Evolutionary conservation across 768 basidiomycete genomes (phyloP).

Genomic region (Multifurca ochricompacta): DNA sequence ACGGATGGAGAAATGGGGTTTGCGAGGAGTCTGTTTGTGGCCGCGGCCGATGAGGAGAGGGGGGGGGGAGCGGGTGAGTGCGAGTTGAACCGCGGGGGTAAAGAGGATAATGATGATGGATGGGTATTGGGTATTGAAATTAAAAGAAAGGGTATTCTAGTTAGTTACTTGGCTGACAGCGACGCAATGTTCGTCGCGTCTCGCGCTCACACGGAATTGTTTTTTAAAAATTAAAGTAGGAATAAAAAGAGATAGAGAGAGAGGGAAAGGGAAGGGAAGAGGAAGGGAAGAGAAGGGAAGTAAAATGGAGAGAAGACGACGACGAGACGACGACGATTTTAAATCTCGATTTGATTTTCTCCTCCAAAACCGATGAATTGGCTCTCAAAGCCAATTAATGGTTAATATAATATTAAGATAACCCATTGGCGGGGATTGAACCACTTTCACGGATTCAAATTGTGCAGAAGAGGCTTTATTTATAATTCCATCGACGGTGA

Average conservation of each 20-base stretch:
- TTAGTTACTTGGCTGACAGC: too few relatives aligned
- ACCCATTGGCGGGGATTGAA: constrained; percentile 14
- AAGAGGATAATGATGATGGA: not conserved
- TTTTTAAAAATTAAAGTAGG: not conserved
- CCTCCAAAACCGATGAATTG: not conserved
- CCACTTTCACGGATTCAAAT: constrained; percentile 17
- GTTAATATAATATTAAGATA: constrained; percentile 9
- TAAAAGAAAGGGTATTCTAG: too few relatives aligned
- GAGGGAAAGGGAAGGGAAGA: too few relatives aligned
- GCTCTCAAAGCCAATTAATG: not conserved
- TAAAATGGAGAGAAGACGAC: too few relatives aligned
- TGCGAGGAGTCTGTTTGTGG: not conserved
- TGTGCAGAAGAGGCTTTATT: constrained; percentile 16
- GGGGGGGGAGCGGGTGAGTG: not conserved
- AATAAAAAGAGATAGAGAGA: not conserved
- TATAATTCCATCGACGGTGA: constrained; percentile 17
- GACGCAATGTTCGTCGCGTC: too few relatives aligned
- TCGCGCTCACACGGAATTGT: too few relatives aligned
- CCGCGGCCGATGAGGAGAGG: constrained; percentile 9
- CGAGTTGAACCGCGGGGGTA: not conserved
- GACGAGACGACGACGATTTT: not conserved
- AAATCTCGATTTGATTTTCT: constrained; percentile 9
- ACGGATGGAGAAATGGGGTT: not conserved
- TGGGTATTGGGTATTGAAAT: not conserved
- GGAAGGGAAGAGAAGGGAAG: not conserved